These are phyloP conservation scores for Eutypella sp. DNA, from an alignment of 2,329 filamentous ascomycete genomes.

Conservation along the genomic window DNA sequence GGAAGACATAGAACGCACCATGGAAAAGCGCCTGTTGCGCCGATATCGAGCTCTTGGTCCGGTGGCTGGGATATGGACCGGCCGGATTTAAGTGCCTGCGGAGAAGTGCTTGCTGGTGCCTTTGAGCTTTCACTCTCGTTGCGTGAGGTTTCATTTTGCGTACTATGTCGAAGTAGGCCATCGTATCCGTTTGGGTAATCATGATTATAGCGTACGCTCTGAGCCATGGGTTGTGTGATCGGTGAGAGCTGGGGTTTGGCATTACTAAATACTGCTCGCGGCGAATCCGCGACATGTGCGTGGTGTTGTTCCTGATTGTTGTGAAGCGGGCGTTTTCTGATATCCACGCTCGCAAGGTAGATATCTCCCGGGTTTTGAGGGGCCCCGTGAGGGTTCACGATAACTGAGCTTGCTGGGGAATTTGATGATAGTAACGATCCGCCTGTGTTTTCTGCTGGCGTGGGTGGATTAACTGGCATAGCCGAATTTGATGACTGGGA, in stretches of 20 bases:
- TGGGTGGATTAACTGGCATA: conserved; percentile 9
- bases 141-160: background rate
- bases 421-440: conserved; percentile 15
- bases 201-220: background rate
- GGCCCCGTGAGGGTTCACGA: conserved; percentile 26
- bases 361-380: conserved; percentile 29
- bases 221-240: background rate
- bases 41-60: background rate
- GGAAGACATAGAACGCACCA: background rate
- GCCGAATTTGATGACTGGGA: conserved; percentile 9
- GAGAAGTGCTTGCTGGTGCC: background rate
- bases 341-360: conserved; percentile 27
- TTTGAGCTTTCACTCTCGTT: background rate
- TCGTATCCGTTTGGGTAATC: background rate
- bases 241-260: background rate
- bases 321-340: conserved; percentile 21
- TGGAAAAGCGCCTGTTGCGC: background rate
- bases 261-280: conserved; percentile 13
- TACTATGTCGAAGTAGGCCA: background rate
- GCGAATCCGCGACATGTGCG: conserved; percentile 10
- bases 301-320: conserved; percentile 12
- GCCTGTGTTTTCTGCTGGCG: conserved; percentile 8
- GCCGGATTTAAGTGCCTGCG: background rate
- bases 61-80: background rate
- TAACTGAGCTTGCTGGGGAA: conserved; percentile 12